Conservation (phyloP, 1,284 basidiomycete species). For the Malassezia furfur region DNA sequence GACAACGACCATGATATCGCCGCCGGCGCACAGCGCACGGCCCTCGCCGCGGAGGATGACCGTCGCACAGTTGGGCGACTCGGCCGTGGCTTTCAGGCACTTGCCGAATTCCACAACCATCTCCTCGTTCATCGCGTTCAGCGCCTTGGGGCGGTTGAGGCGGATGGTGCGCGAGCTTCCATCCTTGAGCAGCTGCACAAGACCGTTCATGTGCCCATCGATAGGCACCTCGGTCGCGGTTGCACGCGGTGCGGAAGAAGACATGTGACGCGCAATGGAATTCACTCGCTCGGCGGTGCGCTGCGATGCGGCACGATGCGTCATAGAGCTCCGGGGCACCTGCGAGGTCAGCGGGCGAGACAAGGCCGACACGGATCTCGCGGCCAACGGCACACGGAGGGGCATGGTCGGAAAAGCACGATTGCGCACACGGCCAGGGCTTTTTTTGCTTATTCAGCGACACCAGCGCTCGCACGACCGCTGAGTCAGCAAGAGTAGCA, state of each 20-base stretch:
- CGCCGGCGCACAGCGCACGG: conserved; percentile 84
- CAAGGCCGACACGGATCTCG: neutral
- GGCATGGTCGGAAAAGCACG: neutral
- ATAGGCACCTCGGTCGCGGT: neutral
- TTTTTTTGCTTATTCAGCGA: no score
- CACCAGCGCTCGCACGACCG: neutral
- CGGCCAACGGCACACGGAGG: neutral
- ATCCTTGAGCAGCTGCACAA: conserved; percentile 27
- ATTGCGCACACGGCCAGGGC: neutral
- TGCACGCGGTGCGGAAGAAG: neutral
- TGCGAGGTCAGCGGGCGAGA: no score
- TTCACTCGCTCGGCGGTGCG: neutral
- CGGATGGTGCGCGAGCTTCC: conserved; percentile 56
- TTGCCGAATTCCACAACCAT: conserved; percentile 70
- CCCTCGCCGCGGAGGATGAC: conserved; percentile 54
- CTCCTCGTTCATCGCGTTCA: conserved; percentile 73
- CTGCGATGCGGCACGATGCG: neutral
- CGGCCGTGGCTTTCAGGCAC: conserved; percentile 55
- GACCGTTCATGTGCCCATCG: conserved; percentile 11
- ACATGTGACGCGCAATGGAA: conserved; percentile 1
- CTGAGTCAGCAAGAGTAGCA: neutral
- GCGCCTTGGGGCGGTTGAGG: conserved; percentile 71
- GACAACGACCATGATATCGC: conserved; percentile 66
- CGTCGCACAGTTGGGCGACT: conserved; percentile 25
- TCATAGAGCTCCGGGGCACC: neutral